Evolutionary conservation across 352 stramenopile genomes (phyloP).

Genomic region (Pythium brachiatum): DNA sequence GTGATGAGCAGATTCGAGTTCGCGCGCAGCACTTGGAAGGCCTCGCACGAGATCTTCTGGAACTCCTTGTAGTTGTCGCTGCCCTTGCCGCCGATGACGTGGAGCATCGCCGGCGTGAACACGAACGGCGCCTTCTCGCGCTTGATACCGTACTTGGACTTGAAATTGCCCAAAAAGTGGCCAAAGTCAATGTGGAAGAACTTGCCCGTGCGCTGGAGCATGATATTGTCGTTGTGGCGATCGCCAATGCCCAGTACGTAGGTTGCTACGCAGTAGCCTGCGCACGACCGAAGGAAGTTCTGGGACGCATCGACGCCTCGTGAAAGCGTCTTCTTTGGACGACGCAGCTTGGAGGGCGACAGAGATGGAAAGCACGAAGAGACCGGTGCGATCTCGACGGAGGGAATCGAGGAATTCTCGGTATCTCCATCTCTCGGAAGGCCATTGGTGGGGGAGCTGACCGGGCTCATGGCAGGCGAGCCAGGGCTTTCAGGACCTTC

Average conservation of each 20-base stretch:
- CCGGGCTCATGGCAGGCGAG: neutral
- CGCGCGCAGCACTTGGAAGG: slow-evolving; percentile 66
- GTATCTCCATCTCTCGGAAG: neutral
- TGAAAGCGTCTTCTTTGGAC: slow-evolving; percentile 29
- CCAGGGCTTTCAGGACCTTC: neutral
- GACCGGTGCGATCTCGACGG: slow-evolving; percentile 17
- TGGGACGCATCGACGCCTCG: slow-evolving; percentile 63
- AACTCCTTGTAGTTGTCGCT: slow-evolving; percentile 78
- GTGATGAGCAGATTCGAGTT: slow-evolving; percentile 85
- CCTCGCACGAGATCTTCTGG: slow-evolving; percentile 54
- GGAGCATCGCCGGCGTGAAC: slow-evolving; percentile 89
- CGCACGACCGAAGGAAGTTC: slow-evolving; percentile 88
- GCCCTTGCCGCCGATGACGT: slow-evolving; percentile 81
- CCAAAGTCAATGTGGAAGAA: slow-evolving; percentile 98
- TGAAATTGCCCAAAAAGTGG: slow-evolving; percentile 95
- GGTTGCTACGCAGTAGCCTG: slow-evolving; percentile 92
- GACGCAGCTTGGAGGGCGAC: slow-evolving; percentile 37
- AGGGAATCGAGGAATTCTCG: neutral
- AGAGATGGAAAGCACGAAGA: slow-evolving; percentile 50
- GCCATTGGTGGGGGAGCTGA: neutral
- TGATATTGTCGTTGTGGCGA: slow-evolving; percentile 95
- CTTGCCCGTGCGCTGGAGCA: slow-evolving; percentile 91
- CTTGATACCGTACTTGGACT: slow-evolving; percentile 91
- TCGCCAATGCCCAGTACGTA: slow-evolving; percentile 94
- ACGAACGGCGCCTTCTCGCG: slow-evolving; percentile 90